Evolutionary conservation across 1,139 yeast species (phyloP), one percentile per base, ranked within the genome.

Genomic region (Tardiomyces digboiensis): DNA sequence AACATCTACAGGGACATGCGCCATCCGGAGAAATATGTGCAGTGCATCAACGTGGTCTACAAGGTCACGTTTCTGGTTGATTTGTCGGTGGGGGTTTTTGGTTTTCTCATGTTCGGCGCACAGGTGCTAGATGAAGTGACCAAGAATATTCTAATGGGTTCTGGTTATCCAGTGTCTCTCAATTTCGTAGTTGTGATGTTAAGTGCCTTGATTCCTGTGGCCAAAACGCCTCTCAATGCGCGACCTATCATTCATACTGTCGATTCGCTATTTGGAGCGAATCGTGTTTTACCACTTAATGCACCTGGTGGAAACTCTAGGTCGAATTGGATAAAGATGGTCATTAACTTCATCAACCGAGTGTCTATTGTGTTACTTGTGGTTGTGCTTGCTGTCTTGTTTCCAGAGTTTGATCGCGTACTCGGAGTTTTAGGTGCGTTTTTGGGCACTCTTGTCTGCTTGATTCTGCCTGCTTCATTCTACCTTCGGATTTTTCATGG

Each of bases 41-140:
- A 61, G 20, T 77, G 82, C 51, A 66, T 80, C 53, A 69, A 68
- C 44, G 64, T 73, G 18, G 72, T 83, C 0, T 86, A 82, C 55
- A 54, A 74, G 39, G 82, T 87, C 50, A 82, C 95, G 0, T 74
- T 81, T 46, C 43, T 76, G 1, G 76, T 91, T 7, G 97, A 89
- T 61, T 58, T 77, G 46, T 66, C 82, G 19, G 86, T 88, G 74
- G 96, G 87, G 0, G 67, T 82, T 1, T 65, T 86, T 39, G 97
- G 97, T 0, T 84, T 80, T 59, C 65, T 88, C 36, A 89, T 89
- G 97, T 89, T 86, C 68, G 97, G 97, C 20, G 58, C 66, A 19
- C 39, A 41, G 29, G 86, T 89, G 43, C 74, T 75, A 52, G 93
- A 86, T 56, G 97, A 89, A 61, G 76, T 89, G 51, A 87, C 97